Evolutionary conservation across 1,284 basidiomycete species (phyloP), one percentile per base, ranked within the genome.

Genomic region (Rhodotorula sp.): DNA sequence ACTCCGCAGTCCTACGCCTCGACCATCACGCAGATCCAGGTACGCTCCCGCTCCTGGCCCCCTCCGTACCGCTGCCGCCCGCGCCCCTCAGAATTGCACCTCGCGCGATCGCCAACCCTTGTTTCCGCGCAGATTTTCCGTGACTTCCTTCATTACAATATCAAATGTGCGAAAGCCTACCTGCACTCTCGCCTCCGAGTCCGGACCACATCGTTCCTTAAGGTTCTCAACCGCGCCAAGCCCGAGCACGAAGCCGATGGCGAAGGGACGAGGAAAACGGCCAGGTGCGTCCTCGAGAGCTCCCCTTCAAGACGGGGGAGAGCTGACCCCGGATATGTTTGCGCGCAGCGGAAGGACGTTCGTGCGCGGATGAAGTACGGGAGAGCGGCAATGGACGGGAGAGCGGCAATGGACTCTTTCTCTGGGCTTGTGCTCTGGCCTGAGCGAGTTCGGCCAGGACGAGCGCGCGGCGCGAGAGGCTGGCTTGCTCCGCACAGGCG

Each of bases 111-210:
- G 1, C 2, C n/a, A 13, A 95, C 94, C 21, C 97, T 98, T 80
- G 94, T 94, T 53, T 92, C 94, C 79, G 92, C 98, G 80, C 94
- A 98, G 82, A 86, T 97, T 53, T 99, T 99, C 90, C 87, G 97
- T 64, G 94, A 98, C 83, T 98, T 98, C 81, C 86, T 99, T 51
- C 97, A 99, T 84, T 99, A 99, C 83, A 97, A 99, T 83, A 97
- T 99, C 88, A 99, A 96, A 81, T 98, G 96, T 83, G 95, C 91
- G 66, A 99, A 99, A 83, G 97, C 96, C 2, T 99, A 99, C 84
- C 96, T 99, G 92, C 97, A 99, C 83, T 96, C 93, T 36, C 86
- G 97, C 63, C 97, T 99, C 95, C 87, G 97, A 72, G 87, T 91
- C 81, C 89, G 97, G 37, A 97, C 97, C 22, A 89, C 91, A 25